Evolutionary conservation across 371 early-diverging fungal species (phyloP).

Genomic region (Coemansia sp.): DNA sequence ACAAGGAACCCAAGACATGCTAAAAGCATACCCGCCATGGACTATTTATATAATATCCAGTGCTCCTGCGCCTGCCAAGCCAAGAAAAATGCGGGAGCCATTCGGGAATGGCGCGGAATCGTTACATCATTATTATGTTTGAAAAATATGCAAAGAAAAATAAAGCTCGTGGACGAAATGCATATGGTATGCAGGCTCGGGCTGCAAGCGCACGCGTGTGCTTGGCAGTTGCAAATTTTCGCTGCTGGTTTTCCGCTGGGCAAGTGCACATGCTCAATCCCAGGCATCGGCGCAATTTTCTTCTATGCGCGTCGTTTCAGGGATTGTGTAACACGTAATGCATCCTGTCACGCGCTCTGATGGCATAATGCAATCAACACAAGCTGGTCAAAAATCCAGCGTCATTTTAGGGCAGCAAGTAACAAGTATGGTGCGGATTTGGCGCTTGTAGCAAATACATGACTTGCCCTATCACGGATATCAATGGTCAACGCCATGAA

Average conservation of each 20-base stretch:
- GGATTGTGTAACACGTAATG: neutral
- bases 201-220: neutral
- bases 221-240: neutral
- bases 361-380: neutral
- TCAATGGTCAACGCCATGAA: too few species aligned
- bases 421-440: too few species aligned
- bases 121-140: neutral
- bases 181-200: neutral
- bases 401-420: neutral
- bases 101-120: neutral
- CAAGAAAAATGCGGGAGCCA: neutral
- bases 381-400: neutral
- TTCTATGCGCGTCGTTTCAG: too few species aligned
- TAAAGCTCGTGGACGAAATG: neutral
- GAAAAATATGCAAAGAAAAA: conserved; percentile 1
- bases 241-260: neutral
- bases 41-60: neutral
- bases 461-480: too few species aligned
- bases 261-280: neutral
- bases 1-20: neutral
- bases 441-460: too few species aligned
- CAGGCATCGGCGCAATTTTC: neutral
- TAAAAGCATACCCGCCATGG: neutral
- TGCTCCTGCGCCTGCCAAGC: neutral
- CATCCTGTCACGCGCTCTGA: neutral